These are phyloP conservation scores for Pyrenula aspistea DNA, from an alignment of 495 filamentous ascomycete genomes.

Conservation along the genomic window DNA sequence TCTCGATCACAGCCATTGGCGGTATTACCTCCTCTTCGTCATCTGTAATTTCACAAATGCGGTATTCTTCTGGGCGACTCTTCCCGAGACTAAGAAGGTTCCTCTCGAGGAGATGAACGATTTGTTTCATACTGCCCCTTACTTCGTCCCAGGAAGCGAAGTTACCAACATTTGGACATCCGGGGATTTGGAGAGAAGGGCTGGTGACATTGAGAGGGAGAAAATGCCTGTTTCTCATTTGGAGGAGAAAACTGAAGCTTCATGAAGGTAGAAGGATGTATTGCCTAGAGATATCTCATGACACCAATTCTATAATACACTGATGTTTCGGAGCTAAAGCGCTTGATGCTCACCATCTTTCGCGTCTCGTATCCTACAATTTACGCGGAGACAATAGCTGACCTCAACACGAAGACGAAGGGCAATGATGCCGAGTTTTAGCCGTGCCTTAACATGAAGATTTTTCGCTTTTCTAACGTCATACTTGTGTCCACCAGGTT, in stretches of 20 bases:
- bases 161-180: constrained; percentile 22
- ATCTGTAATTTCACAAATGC: constrained; percentile 44
- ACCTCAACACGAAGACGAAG: no score
- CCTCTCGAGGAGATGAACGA: constrained; percentile 62
- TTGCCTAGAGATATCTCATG: no score
- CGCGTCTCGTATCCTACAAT: no score
- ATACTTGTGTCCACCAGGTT: no score
- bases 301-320: no score
- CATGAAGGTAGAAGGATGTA: no score
- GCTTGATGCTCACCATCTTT: no score
- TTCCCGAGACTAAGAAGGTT: constrained; percentile 53
- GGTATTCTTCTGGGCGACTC: constrained; percentile 50
- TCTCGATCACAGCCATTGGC: constrained; percentile 36
- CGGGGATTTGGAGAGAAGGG: constrained; percentile 28
- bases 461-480: no score
- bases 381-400: no score
- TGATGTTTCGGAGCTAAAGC: no score
- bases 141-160: constrained; percentile 41
- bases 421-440: no score
- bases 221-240: constrained; percentile 1
- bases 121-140: constrained; percentile 56
- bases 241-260: constrained; percentile 1
- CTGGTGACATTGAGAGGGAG: constrained; percentile 31
- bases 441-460: no score
- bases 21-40: constrained; percentile 46